Percentiles rank a stretch among this genome's conserved stretches.
phyloP scores from a whole-genome alignment of 1,284 basidiomycete genomes.

The Cryptococcus sp. region DNA sequence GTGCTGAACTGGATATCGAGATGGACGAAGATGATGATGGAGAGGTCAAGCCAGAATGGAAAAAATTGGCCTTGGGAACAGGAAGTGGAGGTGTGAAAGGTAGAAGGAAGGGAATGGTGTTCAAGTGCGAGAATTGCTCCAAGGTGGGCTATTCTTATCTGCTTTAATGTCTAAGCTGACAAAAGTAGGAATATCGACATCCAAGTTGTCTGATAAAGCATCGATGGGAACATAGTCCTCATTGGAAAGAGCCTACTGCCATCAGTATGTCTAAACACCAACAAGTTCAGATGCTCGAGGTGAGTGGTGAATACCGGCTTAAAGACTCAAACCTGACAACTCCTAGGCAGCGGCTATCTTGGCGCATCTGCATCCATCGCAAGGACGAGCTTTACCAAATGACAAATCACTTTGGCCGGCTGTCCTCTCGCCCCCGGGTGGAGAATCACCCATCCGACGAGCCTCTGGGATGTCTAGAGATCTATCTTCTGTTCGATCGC shows the following conservation, averaged over 20 bases:
- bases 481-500: conserved; percentile 39
- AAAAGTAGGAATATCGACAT: conserved; percentile 78
- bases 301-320: conserved; percentile 35
- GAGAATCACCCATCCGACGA: conserved; percentile 22
- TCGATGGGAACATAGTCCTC: conserved; percentile 94
- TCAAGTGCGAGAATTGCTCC: conserved; percentile 86
- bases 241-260: conserved; percentile 95
- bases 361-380: conserved; percentile 64
- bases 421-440: conserved; percentile 51
- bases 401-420: conserved; percentile 73
- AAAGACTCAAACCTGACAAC: neutral
- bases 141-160: conserved; percentile 56
- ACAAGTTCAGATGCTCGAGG: conserved; percentile 94
- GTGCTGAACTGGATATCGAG: conserved; percentile 33
- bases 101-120: conserved; percentile 71
- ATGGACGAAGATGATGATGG: conserved; percentile 30
- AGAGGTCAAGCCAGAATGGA: conserved; percentile 19
- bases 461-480: conserved; percentile 14
- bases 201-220: conserved; percentile 94
- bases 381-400: conserved; percentile 76
- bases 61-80: conserved; percentile 42
- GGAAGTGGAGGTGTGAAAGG: conserved; percentile 48
- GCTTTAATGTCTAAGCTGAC: neutral
- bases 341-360: conserved; percentile 85
- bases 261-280: conserved; percentile 94